These are phyloP conservation scores for Eleusine indica DNA, from an alignment of 176 grass and related monocot genomes.

Conservation along the genomic window DNA sequence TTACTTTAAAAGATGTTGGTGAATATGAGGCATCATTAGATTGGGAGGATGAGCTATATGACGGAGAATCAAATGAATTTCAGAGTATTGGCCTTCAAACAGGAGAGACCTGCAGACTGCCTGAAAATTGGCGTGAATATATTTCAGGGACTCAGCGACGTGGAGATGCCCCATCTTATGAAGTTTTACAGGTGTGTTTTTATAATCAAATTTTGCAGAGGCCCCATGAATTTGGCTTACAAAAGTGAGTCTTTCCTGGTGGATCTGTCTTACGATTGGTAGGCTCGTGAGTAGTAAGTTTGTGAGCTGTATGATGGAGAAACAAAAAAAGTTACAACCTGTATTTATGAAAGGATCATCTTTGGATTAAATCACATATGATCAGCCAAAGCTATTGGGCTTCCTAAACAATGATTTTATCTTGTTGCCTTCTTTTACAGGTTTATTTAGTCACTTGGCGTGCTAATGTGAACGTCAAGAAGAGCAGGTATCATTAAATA, in stretches of 20 bases:
- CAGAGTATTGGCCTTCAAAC: constrained; percentile 55
- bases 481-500: constrained; percentile 44
- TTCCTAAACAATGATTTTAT: constrained; percentile 22
- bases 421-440: constrained; percentile 43
- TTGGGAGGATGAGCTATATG: constrained; percentile 71
- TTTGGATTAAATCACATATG: constrained; percentile 26
- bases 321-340: background rate
- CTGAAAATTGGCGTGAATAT: constrained; percentile 45
- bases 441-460: constrained; percentile 67
- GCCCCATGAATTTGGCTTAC: background rate
- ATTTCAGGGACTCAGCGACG: constrained; percentile 24
- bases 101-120: constrained; percentile 45
- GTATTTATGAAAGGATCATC: constrained; percentile 3
- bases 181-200: constrained; percentile 66
- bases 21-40: constrained; percentile 34
- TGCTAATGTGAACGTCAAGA: constrained; percentile 62
- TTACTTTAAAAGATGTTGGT: constrained; percentile 47
- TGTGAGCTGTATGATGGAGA: background rate
- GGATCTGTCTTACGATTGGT: constrained; percentile 9
- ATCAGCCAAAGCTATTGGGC: background rate
- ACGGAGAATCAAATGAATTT: constrained; percentile 63
- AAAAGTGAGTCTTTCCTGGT: constrained; percentile 11
- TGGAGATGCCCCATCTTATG: constrained; percentile 38
- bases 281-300: background rate
- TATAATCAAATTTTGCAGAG: constrained; percentile 11